phyloP scores from a whole-genome alignment of 73 alveolate species.

The Halteria grandinella region DNA sequence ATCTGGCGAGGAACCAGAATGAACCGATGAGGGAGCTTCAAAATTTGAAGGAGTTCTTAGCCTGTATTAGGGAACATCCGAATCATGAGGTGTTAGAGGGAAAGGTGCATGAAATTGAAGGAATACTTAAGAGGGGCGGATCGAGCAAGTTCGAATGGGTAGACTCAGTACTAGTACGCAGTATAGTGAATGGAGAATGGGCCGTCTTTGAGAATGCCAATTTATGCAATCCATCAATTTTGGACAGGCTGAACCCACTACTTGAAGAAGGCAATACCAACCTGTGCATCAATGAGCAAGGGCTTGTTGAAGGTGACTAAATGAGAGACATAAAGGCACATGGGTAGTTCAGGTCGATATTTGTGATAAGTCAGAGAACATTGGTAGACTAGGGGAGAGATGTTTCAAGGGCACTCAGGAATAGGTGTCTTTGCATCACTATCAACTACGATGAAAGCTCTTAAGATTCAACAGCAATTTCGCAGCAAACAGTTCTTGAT shows the following conservation, averaged over 20 bases:
- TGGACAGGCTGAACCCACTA: constrained; percentile 94
- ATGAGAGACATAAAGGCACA: constrained; percentile 78
- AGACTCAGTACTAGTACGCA: constrained; percentile 87
- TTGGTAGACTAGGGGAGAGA: constrained; percentile 61
- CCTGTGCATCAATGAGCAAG: constrained; percentile 74
- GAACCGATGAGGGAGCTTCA: no score
- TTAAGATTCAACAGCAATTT: not conserved
- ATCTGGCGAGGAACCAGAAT: no score
- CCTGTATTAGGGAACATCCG: no score
- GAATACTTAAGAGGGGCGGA: no score
- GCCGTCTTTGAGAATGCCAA: constrained; percentile 88
- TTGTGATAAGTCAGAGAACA: constrained; percentile 70
- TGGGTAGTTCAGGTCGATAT: constrained; percentile 86
- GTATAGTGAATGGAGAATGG: constrained; percentile 92
- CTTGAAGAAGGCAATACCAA: constrained; percentile 87
- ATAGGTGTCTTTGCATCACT: constrained; percentile 91
- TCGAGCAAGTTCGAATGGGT: constrained; percentile 84
- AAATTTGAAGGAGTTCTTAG: constrained; percentile 63
- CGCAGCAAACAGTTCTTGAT: not conserved
- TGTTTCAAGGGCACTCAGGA: constrained; percentile 92
- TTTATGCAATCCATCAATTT: constrained; percentile 89
- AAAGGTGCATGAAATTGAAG: no score
- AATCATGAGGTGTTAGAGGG: no score
- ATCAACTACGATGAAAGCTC: not conserved
- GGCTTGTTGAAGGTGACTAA: constrained; percentile 70